Evolutionary conservation across 352 stramenopile genomes (phyloP), one percentile per base, ranked within the genome.

Genomic region (Globisporangium barbulae): DNA sequence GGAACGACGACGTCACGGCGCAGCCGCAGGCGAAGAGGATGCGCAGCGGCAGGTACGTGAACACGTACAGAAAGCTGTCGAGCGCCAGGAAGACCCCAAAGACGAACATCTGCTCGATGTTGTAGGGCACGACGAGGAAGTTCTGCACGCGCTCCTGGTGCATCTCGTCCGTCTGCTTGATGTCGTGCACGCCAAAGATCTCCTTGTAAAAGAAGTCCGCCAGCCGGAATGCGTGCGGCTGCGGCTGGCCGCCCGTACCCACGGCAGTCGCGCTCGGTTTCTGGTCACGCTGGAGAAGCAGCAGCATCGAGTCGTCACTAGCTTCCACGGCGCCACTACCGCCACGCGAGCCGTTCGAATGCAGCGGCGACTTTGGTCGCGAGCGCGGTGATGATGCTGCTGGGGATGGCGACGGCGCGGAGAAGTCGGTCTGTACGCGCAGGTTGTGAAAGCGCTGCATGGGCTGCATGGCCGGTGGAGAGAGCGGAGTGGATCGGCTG

Each of bases 51-150:
- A 99, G 76, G 71, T 98, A 98, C 55, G 97, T 98, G 60, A 98
- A 92, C 41, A 98, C 85, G 81, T 99, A 98, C 5, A 99, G 74
- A 67, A 99, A 99, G 52, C 91, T 98, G 78, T 99, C 97, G 22
- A 98, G 75, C 59, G 91, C 98, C 31, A 99, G 82, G 12, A 98
- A 85, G 52, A 99, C 90, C 22, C 96, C 96, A 68, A 98, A 99
- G 10, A 86, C 67, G 53, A 99, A 89, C 30, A 98, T 76, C 59
- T 91, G 76, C 66, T 94, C 85, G 9, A 80, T 89, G 56, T 90
- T 83, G 53, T 83, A 68, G 12, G 85, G 85, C 48, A 91, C 82
- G 15, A 79, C 79, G 33, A 94, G 77, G 65, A 94, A 94, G 70
- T 94, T 89, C 56, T 91, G 81, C 53, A 94, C 85, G 9, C 85